phyloP scores from a whole-genome alignment of 176 grass and related monocot genomes.

The Bolboschoenus planiculmis region DNA sequence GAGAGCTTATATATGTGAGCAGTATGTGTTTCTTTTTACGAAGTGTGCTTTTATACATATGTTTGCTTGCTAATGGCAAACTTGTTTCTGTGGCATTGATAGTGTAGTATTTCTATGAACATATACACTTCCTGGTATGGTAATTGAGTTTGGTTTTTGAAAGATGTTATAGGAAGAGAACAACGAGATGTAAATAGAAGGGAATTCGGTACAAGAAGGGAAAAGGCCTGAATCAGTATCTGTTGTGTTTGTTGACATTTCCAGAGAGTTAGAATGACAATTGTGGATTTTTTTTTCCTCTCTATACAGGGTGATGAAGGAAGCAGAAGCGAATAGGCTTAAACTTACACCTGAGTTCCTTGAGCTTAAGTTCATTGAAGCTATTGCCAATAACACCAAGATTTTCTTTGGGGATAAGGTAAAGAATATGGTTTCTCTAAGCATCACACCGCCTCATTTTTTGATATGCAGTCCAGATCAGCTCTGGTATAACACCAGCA shows the following conservation, averaged over 20 bases:
- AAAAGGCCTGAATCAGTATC: not conserved
- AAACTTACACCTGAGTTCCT: slow-evolving; percentile 91
- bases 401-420: slow-evolving; percentile 99
- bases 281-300: not conserved
- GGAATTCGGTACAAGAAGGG: not conserved
- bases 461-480: not conserved
- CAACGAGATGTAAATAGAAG: not conserved
- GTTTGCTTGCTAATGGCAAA: not conserved
- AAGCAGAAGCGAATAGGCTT: slow-evolving; percentile 88
- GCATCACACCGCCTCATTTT: not conserved
- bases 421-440: not conserved
- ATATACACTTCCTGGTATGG: not conserved
- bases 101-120: not conserved
- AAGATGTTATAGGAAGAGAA: not conserved
- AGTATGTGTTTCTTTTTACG: not conserved
- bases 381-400: slow-evolving; percentile 90
- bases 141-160: not conserved
- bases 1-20: not conserved
- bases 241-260: not conserved
- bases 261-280: not conserved
- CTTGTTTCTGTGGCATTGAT: not conserved
- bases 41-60: not conserved
- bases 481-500: not conserved
- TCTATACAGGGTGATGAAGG: slow-evolving; percentile 58
- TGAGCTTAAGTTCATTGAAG: slow-evolving; percentile 92